Evolutionary conservation across 192 early-diverging fungal species (phyloP).

Genomic region (Lobosporangium transversale): DNA sequence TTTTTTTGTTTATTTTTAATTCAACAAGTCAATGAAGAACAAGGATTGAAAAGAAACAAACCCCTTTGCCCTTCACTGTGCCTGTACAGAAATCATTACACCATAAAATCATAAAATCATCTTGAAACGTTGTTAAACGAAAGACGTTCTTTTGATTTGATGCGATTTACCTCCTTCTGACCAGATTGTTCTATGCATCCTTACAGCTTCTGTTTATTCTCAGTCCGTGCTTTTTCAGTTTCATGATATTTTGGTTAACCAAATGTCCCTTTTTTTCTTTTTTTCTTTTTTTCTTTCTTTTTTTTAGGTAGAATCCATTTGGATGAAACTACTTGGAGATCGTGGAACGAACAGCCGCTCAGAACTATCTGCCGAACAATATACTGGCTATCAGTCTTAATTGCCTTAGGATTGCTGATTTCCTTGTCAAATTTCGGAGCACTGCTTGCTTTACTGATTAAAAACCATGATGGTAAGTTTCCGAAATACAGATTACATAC

Average conservation of each 20-base stretch:
- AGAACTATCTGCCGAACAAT: slow-evolving; percentile 6
- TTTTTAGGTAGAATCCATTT: slow-evolving; percentile 32
- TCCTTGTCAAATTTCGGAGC: slow-evolving; percentile 27
- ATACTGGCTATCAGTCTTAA: slow-evolving; percentile 14
- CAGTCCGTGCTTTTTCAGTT: not conserved
- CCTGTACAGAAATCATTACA: not conserved
- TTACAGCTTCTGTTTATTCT: slow-evolving; percentile 7
- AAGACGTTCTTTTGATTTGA: not conserved
- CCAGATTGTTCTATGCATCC: slow-evolving; percentile 23
- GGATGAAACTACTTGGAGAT: slow-evolving; percentile 4
- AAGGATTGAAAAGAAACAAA: not conserved
- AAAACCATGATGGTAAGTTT: slow-evolving; percentile 26
- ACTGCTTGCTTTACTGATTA: slow-evolving; percentile 21
- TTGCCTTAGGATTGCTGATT: slow-evolving; percentile 23
- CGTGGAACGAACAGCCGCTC: slow-evolving; percentile 23
- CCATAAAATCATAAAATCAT: not conserved
- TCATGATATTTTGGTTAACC: not conserved
- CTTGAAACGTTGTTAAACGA: slow-evolving; percentile 12
- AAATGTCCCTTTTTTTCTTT: not conserved
- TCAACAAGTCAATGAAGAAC: not conserved
- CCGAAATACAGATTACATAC: not conserved
- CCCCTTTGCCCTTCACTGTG: not conserved
- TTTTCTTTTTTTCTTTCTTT: not conserved
- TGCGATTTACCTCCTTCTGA: too few species aligned
- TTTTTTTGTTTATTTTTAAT: not conserved